Base-by-base conservation (phyloP, 306 rosid genomes). In the Acmispon strigosus region DNA sequence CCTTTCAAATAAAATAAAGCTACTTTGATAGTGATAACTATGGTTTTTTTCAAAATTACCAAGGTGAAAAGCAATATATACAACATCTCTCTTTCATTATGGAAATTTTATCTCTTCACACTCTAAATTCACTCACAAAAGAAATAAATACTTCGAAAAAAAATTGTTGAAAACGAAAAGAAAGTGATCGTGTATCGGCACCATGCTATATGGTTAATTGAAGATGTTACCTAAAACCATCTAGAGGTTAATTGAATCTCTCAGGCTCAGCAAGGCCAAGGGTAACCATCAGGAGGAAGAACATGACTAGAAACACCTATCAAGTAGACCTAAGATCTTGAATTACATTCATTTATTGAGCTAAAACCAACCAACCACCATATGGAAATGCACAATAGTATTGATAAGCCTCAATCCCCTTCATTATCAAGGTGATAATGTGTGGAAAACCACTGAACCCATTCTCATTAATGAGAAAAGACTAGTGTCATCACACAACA, bases 401-500 rank as follows among this genome's bases (percentile, higher is more conserved):
- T 13, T 43, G 67, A 70, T 70, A 36, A 44, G 22, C 7, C 37
- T 47, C 60, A 53, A 44, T 20, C 50, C 13, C 17, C 47, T 70
- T 22, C 45, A 8, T 14, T 32, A 47, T 32, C 41, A 69, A 42
- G 15, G 65, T 3, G 19, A 50, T 11, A 42, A 70, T 32, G 60
- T 22, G 52, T 3, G 11, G 8, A 29, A 13, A 13, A 12, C 16
- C 57, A 27, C 41, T n/a, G 0, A 48, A 18, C 19, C 41, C 49
- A 71, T 56, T 47, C 22, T 15, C 50, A 78, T 72, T 42, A 72
- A 61, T 44, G 64, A 60, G 63, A 12, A n/a, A n/a, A n/a, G n/a
- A n/a, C n/a, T n/a, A n/a, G n/a, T n/a, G n/a, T n/a, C 44, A 81
- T 44, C 63, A 36, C 76, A 42, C 58, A 72, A 70, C 10, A 55